These are phyloP conservation scores for Cubamyces lactineus DNA, from an alignment of 768 basidiomycete genomes.

Conservation along the genomic window DNA sequence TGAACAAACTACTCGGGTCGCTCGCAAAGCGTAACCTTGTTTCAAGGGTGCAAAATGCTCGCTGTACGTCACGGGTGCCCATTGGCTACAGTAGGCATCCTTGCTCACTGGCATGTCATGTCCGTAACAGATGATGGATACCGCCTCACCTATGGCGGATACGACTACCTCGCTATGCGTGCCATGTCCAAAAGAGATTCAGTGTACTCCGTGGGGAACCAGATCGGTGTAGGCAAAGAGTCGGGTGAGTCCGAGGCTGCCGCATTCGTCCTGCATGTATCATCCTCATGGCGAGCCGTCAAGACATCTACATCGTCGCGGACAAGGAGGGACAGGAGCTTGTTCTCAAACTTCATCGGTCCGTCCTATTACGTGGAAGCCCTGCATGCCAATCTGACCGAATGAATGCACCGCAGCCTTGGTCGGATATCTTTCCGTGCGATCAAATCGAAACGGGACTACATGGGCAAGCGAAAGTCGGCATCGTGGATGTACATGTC, in stretches of 20 bases:
- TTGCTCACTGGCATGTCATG: not conserved
- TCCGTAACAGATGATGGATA: constrained; percentile 85
- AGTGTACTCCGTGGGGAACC: constrained; percentile 91
- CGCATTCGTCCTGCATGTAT: not conserved
- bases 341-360: constrained; percentile 95
- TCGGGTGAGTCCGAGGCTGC: constrained; percentile 59
- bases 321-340: constrained; percentile 83
- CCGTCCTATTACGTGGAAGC: constrained; percentile 23
- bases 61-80: constrained; percentile 61
- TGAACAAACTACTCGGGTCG: constrained; percentile 89
- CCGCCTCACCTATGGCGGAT: constrained; percentile 96
- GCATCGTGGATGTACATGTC: constrained; percentile 99
- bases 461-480: constrained; percentile 91
- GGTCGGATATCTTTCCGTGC: constrained; percentile 97
- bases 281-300: not conserved
- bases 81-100: not conserved
- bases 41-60: constrained; percentile 86
- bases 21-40: constrained; percentile 92
- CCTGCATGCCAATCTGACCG: constrained; percentile 7
- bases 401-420: constrained; percentile 52
- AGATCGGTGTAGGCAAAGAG: constrained; percentile 98
- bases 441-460: constrained; percentile 96
- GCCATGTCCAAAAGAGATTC: constrained; percentile 90
- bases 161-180: constrained; percentile 93
- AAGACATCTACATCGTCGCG: constrained; percentile 91